Evolutionary conservation across 2,329 filamentous ascomycete genomes (phyloP), one percentile per base, ranked within the genome.

Genomic region (Botrytis porri): DNA sequence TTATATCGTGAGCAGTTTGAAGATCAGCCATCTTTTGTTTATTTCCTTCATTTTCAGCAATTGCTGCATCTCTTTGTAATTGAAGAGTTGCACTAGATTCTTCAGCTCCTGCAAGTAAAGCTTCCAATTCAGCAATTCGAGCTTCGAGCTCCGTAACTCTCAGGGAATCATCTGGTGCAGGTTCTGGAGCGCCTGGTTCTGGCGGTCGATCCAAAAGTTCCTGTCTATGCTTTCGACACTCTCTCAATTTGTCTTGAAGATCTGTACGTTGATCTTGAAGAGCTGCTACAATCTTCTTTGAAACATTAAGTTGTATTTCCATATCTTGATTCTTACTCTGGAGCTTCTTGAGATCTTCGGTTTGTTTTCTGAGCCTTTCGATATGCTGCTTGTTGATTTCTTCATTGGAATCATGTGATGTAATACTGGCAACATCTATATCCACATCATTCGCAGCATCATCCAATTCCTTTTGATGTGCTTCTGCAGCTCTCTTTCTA

Each of bases 321-420:
- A 57, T n/a, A 16, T 69, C n/a, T 3, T 16, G 25, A n/a, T 41
- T 29, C 25, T 62, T 6, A 29, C 10, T 18, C n/a, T 29, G 29
- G n/a, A 57, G 51, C 14, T 3, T 57, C 51, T 29, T 57, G 16
- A 57, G 51, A 57, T 57, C 37, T 41, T 18, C 10, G 2, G 37
- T 16, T 39, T 39, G 60, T 62, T 6, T 41, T 25, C 60, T 39
- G n/a, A 69, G 20, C 39, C 45, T 69, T 20, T 37, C 48, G 14
- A 69, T 69, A 25, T 69, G 65, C 9, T 69, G 35, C 48, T 69
- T 57, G 20, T 69, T 69, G 20, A 69, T 37, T 32, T 69, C 65
- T 43, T 69, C 65, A 20, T 69, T 69, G 5, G 48, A 41, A 41
- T 69, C 65, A 20, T 32, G 54, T 16, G 65, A 69, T 32, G 5